A percentile compares a stretch with the other conserved stretches of the same genome.
phyloP scores from a whole-genome alignment of 2,329 filamentous ascomycete species.

The Cephalotrichum gorgonifer region DNA sequence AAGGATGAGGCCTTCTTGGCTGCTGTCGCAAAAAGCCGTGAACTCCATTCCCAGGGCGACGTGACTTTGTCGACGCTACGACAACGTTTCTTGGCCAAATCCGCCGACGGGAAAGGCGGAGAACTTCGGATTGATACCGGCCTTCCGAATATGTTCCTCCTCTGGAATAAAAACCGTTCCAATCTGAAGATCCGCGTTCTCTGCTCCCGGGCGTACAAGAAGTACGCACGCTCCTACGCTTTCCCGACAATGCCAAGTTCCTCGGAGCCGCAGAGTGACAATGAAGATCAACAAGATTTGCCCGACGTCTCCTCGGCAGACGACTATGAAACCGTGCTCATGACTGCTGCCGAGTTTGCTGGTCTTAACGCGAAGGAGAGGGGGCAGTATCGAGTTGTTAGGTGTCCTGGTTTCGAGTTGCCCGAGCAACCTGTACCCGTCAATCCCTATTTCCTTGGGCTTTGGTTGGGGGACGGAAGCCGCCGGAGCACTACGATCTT shows the following conservation, averaged over 20 bases:
- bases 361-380: constrained; percentile 24
- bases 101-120: neutral
- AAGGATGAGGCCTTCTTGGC: neutral
- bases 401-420: constrained; percentile 18
- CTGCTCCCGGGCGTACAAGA: neutral
- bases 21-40: neutral
- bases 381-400: constrained; percentile 23
- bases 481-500: neutral
- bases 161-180: neutral
- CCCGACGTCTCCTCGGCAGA: constrained; percentile 10
- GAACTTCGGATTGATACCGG: neutral
- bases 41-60: neutral
- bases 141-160: neutral
- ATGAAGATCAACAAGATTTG: constrained; percentile 1
- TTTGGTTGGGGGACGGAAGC: neutral
- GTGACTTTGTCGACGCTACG: neutral
- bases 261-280: neutral
- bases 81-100: neutral
- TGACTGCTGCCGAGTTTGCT: constrained; percentile 34
- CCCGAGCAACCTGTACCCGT: constrained; percentile 10
- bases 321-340: constrained; percentile 29
- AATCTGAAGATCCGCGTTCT: neutral
- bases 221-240: neutral
- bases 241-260: neutral
- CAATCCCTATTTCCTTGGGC: constrained; percentile 2